phyloP scores from a whole-genome alignment of 2,329 filamentous ascomycete species.

The Calycina marina region DNA sequence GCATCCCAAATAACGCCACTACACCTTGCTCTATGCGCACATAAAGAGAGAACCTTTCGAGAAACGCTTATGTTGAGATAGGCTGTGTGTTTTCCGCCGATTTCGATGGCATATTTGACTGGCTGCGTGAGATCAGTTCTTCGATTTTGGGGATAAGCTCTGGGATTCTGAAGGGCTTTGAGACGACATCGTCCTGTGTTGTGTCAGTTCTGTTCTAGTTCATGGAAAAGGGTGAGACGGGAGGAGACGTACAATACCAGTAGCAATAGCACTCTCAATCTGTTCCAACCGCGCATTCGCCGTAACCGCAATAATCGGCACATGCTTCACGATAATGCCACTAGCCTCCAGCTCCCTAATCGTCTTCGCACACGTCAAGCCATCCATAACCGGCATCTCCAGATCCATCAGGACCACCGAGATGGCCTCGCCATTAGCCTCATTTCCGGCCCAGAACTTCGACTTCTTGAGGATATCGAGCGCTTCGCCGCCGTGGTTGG shows the following conservation, averaged over 20 bases:
- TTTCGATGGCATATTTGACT: neutral
- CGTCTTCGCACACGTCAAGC: constrained; percentile 53
- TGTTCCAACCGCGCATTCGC: constrained; percentile 67
- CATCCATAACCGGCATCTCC: constrained; percentile 77
- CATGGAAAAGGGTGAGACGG: neutral
- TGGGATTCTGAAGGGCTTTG: constrained; percentile 67
- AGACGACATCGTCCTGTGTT: constrained; percentile 56
- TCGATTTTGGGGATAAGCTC: constrained; percentile 55
- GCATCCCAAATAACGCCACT: no score
- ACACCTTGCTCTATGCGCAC: no score
- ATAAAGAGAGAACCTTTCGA: no score
- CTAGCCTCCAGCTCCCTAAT: constrained; percentile 54
- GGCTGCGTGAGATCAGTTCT: constrained; percentile 21
- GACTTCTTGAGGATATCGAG: constrained; percentile 40
- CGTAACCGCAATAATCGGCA: constrained; percentile 74
- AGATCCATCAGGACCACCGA: constrained; percentile 66
- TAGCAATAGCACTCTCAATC: constrained; percentile 53
- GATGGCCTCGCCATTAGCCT: constrained; percentile 34
- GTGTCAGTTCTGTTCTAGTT: constrained; percentile 9
- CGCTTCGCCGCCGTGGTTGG: constrained; percentile 50
- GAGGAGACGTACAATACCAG: constrained; percentile 49
- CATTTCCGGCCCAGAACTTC: constrained; percentile 32
- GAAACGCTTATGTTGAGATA: no score
- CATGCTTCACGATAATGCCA: constrained; percentile 45
- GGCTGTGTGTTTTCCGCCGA: no score